Evolutionary conservation across 345 rosid genomes (phyloP).

Genomic region (Ceriops tagal): DNA sequence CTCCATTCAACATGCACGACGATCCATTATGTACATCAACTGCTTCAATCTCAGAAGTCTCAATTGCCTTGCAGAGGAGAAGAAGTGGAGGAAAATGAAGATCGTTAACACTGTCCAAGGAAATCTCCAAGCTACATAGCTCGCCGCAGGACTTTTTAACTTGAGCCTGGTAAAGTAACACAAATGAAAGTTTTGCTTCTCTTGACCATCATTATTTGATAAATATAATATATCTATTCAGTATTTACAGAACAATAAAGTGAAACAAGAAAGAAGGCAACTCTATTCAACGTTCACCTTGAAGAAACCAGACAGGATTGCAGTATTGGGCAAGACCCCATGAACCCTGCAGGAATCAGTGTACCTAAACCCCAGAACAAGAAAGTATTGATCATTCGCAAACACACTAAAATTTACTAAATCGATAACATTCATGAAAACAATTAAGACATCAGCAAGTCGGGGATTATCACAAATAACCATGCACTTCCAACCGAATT

Average conservation of each 20-base stretch:
- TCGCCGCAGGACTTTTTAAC: constrained; percentile 46
- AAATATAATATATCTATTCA: neutral
- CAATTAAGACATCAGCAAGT: neutral
- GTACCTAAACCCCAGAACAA: constrained; percentile 42
- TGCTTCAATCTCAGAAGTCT: constrained; percentile 61
- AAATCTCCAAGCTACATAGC: constrained; percentile 51
- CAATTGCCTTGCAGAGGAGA: constrained; percentile 54
- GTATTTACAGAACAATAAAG: neutral
- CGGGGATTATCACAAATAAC: neutral
- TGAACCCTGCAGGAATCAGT: constrained; percentile 54
- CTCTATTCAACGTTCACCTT: constrained; percentile 44
- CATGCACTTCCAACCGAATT: neutral
- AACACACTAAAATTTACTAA: constrained; percentile 4
- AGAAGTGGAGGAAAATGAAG: constrained; percentile 64
- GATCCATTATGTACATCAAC: constrained; percentile 58
- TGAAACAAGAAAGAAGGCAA: neutral
- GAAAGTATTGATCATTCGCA: neutral
- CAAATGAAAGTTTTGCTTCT: constrained; percentile 7
- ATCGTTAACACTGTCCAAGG: constrained; percentile 55
- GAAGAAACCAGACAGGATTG: constrained; percentile 53
- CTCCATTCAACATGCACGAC: constrained; percentile 51
- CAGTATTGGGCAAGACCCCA: constrained; percentile 48
- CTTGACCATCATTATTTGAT: neutral
- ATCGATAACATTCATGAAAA: neutral
- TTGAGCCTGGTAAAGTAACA: constrained; percentile 46